Evolutionary conservation across 108 stramenopile genomes (phyloP), one percentile per base, ranked within the genome.

Genomic region (Cyclotella distinguenda): DNA sequence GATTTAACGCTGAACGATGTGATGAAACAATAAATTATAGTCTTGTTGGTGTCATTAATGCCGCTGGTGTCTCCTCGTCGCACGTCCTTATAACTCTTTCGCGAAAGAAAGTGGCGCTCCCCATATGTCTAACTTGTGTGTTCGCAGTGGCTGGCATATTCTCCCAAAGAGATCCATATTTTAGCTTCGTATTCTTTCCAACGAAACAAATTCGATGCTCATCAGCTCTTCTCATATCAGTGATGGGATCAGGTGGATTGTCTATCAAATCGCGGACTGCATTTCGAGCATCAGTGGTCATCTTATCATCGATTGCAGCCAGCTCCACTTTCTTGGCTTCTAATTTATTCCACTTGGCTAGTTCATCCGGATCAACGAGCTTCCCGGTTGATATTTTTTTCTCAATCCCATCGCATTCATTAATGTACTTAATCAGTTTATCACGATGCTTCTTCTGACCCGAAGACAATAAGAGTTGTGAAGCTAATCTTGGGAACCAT

Each of bases 151-250:
- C 90, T 11, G 83, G 88, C 88, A 92, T 87, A 38, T 79, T 75
- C 36, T 74, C 77, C 92, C 92, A 93, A 42, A 81, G 55, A 7
- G 77, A 86, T 27, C 76, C 62, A 62, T 90, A 64, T 3, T 52
- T 63, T 21, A 62, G 77, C 43, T 84, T 85, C 9, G 89, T 93
- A 27, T 78, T 83, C 57, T 83, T 89, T 0, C 92, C 92, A 21
- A 88, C 89, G 59, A 70, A 88, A 26, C 68, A 68, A 21, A 76
- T 61, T 28, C 92, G 82, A 68, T 93, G 92, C 19, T 80, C 78
- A 72, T 93, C 92, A 18, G 86, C 84, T 25, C 92, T 84, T 35
- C 92, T 84, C 75, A 93, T 81, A 67, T 93, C 92, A 19, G 78
- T 84, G 48, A 93, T 66, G 3, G 92, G 84, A 22, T 60, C 83